Conservation (phyloP, 768 basidiomycete genomes). For the Russula virescens region DNA sequence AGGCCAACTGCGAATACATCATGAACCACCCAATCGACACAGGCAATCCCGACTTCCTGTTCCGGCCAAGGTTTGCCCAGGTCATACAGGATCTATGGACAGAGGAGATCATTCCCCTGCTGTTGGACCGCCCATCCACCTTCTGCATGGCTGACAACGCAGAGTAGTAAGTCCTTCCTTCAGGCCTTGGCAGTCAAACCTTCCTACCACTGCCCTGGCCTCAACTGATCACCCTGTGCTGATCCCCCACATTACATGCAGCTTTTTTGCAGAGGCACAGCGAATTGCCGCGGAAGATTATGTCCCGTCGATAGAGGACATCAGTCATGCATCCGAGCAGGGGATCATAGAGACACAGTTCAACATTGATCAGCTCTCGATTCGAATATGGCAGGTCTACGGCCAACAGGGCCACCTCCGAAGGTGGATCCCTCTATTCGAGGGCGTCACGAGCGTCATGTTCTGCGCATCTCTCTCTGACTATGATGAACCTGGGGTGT, state of each 20-base stretch:
- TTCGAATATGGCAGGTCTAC: conserved; percentile 69
- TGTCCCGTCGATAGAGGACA: conserved; percentile 77
- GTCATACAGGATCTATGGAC: conserved; percentile 7
- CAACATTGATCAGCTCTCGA: conserved; percentile 30
- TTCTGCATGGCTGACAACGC: conserved; percentile 2
- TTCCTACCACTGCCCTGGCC: too few species aligned
- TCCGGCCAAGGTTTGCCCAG: neutral
- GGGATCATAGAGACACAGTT: conserved; percentile 78
- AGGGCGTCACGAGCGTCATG: conserved; percentile 62
- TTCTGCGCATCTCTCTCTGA: conserved; percentile 69
- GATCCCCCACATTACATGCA: conserved; percentile 27
- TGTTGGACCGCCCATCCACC: neutral
- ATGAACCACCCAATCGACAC: neutral
- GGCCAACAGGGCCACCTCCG: conserved; percentile 47
- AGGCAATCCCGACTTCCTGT: conserved; percentile 28
- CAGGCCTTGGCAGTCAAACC: neutral
- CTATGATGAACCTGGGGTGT: conserved; percentile 55
- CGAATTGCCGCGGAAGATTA: conserved; percentile 77
- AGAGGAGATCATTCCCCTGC: conserved; percentile 36
- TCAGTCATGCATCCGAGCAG: conserved; percentile 76
- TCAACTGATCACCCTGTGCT: neutral
- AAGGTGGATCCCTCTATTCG: conserved; percentile 51
- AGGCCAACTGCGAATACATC: conserved; percentile 3
- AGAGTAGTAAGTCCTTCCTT: conserved; percentile 9
- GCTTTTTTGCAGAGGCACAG: conserved; percentile 79